Evolutionary conservation across 306 rosid species (phyloP).

Genomic region (Cucumis hystrix): DNA sequence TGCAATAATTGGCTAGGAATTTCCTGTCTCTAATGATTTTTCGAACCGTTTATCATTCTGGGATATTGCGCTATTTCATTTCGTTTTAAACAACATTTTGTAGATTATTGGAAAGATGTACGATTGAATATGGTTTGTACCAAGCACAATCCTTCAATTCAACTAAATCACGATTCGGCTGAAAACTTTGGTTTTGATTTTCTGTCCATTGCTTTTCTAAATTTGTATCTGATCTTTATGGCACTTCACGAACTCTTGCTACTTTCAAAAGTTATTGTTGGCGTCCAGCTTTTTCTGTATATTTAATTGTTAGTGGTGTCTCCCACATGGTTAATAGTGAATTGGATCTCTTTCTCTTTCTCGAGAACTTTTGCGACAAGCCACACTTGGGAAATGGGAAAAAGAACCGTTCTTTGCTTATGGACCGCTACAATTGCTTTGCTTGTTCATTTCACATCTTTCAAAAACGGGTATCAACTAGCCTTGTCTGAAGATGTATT

Average conservation of each 20-base stretch:
- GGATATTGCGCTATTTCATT: not conserved
- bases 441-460: not conserved
- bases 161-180: not conserved
- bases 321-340: not conserved
- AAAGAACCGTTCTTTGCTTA: not conserved
- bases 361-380: not conserved
- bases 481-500: not conserved
- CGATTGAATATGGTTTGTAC: not conserved
- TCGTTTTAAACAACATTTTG: not conserved
- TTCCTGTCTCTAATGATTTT: not conserved
- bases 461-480: not conserved
- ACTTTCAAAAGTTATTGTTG: conserved; percentile 2
- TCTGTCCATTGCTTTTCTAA: not conserved
- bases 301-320: conserved; percentile 1
- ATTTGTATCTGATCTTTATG: not conserved
- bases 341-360: not conserved
- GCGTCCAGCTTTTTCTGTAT: not conserved
- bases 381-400: not conserved
- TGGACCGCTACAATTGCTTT: not conserved
- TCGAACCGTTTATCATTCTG: not conserved
- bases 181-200: not conserved
- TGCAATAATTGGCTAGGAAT: not conserved
- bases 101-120: not conserved
- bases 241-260: not conserved
- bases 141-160: not conserved